phyloP scores from a whole-genome alignment of 768 basidiomycete species.

The Boletus subcaerulescens region DNA sequence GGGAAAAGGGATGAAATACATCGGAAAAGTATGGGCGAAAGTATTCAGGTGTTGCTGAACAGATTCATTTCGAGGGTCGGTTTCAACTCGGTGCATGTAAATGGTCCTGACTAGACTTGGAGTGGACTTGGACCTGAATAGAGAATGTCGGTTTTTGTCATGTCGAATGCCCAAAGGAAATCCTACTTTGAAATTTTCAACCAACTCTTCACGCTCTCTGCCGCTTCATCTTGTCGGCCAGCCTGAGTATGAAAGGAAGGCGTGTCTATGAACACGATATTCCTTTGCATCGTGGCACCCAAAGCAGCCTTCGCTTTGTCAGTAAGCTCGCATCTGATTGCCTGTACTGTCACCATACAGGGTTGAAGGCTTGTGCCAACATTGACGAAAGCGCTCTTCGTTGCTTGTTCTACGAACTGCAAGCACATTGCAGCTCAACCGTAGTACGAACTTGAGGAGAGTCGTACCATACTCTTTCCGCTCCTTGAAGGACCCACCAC shows the following conservation, averaged over 20 bases:
- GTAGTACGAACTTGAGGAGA: neutral
- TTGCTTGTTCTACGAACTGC: conserved; percentile 10
- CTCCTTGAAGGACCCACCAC: conserved; percentile 16
- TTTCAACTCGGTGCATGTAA: conserved; percentile 15
- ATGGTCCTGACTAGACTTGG: conserved; percentile 2
- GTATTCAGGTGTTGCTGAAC: conserved; percentile 6
- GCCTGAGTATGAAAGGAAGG: conserved; percentile 13
- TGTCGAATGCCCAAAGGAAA: neutral
- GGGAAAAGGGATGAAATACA: neutral
- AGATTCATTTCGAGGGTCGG: rapidly evolving
- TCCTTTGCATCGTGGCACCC: neutral
- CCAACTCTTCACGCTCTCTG: conserved; percentile 3
- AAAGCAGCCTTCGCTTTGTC: neutral
- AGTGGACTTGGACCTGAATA: conserved; percentile 7
- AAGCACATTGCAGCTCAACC: neutral
- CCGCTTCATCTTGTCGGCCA: neutral
- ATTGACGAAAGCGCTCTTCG: neutral
- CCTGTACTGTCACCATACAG: neutral
- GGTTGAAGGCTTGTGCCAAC: neutral
- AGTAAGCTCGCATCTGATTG: conserved; percentile 10
- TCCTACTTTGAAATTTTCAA: conserved; percentile 1
- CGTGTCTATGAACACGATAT: conserved; percentile 23
- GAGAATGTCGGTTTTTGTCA: neutral
- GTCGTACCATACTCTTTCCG: conserved; percentile 20
- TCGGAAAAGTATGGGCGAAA: conserved; percentile 9